Conservation (phyloP, 306 rosid genomes). For the Sesbania bispinosa region DNA sequence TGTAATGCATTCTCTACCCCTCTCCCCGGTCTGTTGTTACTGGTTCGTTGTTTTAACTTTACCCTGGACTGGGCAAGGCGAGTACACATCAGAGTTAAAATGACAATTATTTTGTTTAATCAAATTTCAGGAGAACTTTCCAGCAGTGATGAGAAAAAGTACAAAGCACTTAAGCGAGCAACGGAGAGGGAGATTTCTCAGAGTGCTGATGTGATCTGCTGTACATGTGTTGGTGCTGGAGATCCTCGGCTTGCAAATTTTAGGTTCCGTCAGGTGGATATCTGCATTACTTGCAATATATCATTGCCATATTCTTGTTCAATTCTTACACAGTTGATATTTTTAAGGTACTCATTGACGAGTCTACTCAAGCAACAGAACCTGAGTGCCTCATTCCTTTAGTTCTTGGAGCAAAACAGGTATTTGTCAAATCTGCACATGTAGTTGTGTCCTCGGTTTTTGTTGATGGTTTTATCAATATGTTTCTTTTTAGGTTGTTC, state of each 20-base stretch:
- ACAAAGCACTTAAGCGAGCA: slow-evolving; percentile 96
- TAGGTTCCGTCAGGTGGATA: slow-evolving; percentile 97
- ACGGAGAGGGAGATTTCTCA: slow-evolving; percentile 99
- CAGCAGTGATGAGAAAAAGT: slow-evolving; percentile 96
- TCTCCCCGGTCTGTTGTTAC: not conserved
- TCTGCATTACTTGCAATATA: not conserved
- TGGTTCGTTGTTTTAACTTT: not conserved
- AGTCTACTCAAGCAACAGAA: slow-evolving; percentile 98
- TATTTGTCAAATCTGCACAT: slow-evolving; percentile 21
- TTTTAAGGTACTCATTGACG: slow-evolving; percentile 94
- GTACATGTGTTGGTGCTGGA: slow-evolving; percentile 99
- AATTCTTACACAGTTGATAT: slow-evolving; percentile 20
- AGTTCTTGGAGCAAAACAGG: slow-evolving; percentile 99
- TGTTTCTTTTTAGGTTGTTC: slow-evolving; percentile 71
- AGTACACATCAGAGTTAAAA: not conserved
- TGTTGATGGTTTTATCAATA: slow-evolving; percentile 16
- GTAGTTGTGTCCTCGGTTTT: not conserved
- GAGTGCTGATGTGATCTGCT: slow-evolving; percentile 99
- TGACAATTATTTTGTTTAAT: not conserved
- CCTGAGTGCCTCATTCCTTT: slow-evolving; percentile 99
- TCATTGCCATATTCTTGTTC: not conserved
- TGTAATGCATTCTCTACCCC: not conserved
- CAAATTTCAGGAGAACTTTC: slow-evolving; percentile 79
- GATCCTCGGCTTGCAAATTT: slow-evolving; percentile 95
- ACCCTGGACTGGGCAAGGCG: not conserved